Evolutionary conservation across 192 early-diverging fungal species (phyloP).

Genomic region (Umbelopsis sp.): DNA sequence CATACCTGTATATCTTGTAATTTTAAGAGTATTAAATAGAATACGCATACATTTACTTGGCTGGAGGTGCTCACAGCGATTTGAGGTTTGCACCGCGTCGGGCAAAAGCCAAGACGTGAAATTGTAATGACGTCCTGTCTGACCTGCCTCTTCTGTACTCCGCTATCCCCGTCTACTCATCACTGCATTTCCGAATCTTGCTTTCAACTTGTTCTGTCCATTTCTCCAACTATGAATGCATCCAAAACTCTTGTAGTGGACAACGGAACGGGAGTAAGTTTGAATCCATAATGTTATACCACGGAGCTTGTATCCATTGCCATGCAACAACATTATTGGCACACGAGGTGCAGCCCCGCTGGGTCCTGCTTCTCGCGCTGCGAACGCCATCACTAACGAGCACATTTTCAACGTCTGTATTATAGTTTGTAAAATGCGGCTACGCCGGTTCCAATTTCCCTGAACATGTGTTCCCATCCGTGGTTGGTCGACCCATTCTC

Average conservation of each 20-base stretch:
- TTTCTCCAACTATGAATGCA: conserved; percentile 45
- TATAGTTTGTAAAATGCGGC: conserved; percentile 95
- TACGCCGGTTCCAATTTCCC: conserved; percentile 97
- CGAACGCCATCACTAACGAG: not conserved
- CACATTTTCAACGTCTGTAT: not conserved
- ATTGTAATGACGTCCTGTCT: conserved; percentile 12
- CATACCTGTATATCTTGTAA: too few relatives aligned
- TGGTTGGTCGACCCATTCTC: conserved; percentile 97
- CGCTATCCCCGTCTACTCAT: too few relatives aligned
- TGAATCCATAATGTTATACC: not conserved
- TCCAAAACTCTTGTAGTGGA: conserved; percentile 81
- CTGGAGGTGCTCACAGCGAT: not conserved
- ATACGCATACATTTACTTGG: not conserved
- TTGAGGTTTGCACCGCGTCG: too few relatives aligned
- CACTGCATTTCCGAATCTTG: not conserved
- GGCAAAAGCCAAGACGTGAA: conserved; percentile 16
- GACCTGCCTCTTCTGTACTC: too few relatives aligned
- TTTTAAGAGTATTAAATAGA: too few relatives aligned
- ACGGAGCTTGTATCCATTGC: not conserved
- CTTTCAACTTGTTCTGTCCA: not conserved
- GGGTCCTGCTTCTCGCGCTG: too few relatives aligned
- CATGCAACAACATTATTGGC: not conserved
- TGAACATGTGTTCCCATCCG: conserved; percentile 91
- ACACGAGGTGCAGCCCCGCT: too few relatives aligned
- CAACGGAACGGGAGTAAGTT: conserved; percentile 78